phyloP scores from a whole-genome alignment of 2,329 filamentous ascomycete genomes.

The Myriosclerotinia curreyana region DNA sequence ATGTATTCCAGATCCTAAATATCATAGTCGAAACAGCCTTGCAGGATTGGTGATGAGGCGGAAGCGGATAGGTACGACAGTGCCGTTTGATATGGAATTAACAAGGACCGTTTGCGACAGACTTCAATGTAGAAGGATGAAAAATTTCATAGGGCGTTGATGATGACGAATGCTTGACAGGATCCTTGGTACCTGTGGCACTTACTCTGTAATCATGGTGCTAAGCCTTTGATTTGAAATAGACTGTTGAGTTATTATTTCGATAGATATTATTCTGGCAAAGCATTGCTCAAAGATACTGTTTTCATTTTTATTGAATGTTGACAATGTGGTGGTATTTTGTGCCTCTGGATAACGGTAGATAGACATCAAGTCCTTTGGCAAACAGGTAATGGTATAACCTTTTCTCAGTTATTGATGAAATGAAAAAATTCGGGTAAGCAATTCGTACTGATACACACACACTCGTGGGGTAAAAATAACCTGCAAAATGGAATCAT shows the following conservation, averaged over 20 bases:
- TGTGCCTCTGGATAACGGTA: conserved; percentile 8
- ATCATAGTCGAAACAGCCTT: not conserved
- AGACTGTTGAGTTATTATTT: not conserved
- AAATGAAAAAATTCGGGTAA: conserved; percentile 3
- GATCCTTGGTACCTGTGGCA: not conserved
- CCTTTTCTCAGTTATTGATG: not conserved
- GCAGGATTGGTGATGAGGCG: not conserved
- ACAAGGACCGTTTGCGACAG: conserved; percentile 1
- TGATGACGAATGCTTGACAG: not conserved
- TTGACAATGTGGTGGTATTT: not conserved
- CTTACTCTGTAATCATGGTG: not conserved
- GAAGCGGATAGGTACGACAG: not conserved
- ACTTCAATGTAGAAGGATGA: not conserved
- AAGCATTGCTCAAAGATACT: not conserved
- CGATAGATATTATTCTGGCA: not conserved
- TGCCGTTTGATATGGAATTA: not conserved
- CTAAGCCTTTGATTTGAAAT: not conserved
- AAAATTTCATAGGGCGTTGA: not conserved
- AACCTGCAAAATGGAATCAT: not conserved
- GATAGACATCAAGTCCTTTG: not conserved
- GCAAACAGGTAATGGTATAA: not conserved
- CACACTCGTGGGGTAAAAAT: conserved; percentile 2
- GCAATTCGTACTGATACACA: not conserved
- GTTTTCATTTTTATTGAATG: not conserved
- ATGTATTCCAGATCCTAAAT: not conserved